Conservation (phyloP, 768 basidiomycete genomes). For the Naematelia encephala region DNA sequence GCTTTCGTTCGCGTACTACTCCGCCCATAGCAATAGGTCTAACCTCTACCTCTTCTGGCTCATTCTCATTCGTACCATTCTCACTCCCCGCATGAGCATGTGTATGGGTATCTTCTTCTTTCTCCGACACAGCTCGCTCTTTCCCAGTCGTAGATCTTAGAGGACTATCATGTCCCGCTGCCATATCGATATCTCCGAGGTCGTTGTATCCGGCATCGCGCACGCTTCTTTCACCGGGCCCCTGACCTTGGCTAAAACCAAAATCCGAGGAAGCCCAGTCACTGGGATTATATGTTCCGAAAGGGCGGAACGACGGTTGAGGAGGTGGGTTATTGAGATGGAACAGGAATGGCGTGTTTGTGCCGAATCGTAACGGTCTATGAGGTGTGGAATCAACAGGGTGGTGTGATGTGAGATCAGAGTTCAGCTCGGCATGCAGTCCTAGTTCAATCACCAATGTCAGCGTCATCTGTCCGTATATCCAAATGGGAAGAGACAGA, state of each 20-base stretch:
- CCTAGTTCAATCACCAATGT: constrained; percentile 19
- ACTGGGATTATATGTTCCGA: constrained; percentile 17
- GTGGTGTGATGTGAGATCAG: constrained; percentile 19
- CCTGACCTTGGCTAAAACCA: constrained; percentile 8
- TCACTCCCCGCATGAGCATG: not conserved
- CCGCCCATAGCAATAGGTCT: constrained; percentile 28
- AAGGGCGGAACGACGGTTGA: constrained; percentile 1
- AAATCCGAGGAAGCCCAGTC: constrained; percentile 17
- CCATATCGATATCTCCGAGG: constrained; percentile 35
- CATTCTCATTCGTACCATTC: constrained; percentile 9
- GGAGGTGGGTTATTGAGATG: constrained; percentile 8
- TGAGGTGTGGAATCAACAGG: constrained; percentile 15
- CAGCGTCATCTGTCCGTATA: not conserved
- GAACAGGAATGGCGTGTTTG: constrained; percentile 22
- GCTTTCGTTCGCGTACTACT: constrained; percentile 27
- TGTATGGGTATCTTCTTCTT: constrained; percentile 8
- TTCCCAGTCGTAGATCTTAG: not conserved
- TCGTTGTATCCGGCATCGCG: not conserved
- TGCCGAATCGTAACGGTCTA: constrained; percentile 8
- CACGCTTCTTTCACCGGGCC: too few species aligned
- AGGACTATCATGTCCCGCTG: constrained; percentile 24
- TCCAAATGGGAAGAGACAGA: constrained; percentile 11
- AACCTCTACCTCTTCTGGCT: not conserved
- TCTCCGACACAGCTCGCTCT: too few species aligned
- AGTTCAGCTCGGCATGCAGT: constrained; percentile 32